phyloP scores from a whole-genome alignment of 2,329 filamentous ascomycete species.

The Ceratocystis eucalypticola region DNA sequence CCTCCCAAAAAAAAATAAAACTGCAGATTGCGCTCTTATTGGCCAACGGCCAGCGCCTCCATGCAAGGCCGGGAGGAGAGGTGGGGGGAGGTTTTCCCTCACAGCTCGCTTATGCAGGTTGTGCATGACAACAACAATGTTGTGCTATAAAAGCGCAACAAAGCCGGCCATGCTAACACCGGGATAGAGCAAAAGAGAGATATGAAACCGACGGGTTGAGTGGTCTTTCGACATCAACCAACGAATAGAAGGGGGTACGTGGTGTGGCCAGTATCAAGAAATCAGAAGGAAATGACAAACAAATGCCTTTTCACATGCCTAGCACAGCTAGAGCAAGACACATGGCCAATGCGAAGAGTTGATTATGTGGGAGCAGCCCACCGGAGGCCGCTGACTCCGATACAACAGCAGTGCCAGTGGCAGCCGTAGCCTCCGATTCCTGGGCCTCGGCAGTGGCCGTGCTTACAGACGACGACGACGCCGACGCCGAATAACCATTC shows the following conservation, averaged over 20 bases:
- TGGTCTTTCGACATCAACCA: not conserved
- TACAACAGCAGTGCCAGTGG: not conserved
- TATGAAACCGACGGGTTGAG: not conserved
- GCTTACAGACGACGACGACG: not conserved
- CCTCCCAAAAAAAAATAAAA: too few species aligned
- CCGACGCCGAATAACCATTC: not conserved
- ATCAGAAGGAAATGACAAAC: not conserved
- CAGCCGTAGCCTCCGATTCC: not conserved
- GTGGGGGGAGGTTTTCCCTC: not conserved
- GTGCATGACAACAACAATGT: not conserved
- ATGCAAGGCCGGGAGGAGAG: not conserved
- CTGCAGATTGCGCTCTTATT: not conserved
- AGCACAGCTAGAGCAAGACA: constrained; percentile 1
- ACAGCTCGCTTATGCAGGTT: constrained; percentile 1
- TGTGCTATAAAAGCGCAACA: not conserved
- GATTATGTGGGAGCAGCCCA: not conserved
- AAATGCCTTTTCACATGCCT: not conserved
- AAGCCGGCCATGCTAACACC: not conserved
- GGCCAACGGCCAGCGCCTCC: not conserved
- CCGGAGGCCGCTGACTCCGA: not conserved
- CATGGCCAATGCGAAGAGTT: not conserved
- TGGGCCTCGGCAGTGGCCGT: not conserved
- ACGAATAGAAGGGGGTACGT: not conserved
- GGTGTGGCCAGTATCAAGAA: not conserved
- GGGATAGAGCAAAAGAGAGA: not conserved